Evolutionary conservation across 2,329 filamentous ascomycete species (phyloP), one percentile per base, ranked within the genome.

Genomic region (Metarhizium brunneum): DNA sequence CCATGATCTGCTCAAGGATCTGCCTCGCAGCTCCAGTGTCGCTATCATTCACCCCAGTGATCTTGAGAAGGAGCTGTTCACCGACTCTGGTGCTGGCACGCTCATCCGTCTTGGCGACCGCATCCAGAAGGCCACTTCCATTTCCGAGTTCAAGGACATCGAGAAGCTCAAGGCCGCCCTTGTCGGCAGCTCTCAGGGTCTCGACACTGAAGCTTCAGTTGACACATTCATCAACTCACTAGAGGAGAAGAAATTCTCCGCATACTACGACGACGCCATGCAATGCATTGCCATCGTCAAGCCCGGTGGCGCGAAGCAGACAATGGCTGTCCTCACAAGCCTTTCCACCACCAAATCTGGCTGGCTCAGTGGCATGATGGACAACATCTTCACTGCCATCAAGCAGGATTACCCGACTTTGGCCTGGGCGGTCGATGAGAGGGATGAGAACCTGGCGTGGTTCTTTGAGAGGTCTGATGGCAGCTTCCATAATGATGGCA

Each of bases 391-490:
- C 71, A 84, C 87, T 60, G 87, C 88, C 59, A 88, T 97, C 70
- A 95, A 92, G 79, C 95, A 95, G 73, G 92, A 96, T 67, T 88
- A 92, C 71, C 85, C 91, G 55, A 90, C 87, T 74, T 80, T 97
- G 61, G 88, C 90, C 60, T 99, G 92, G 92, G 95, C 91, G n/a
- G 92, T 96, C 58, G 92, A 89, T 75, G 87, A 92, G 66, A 88
- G 95, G 63, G 92, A 97, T 65, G 92, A 97, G 80, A 96, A 97
- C 70, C 78, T 97, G 64, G 92, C 90, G 11, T 97, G 92, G 94
- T 96, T 97, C 78, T 95, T 95, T 63, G 92, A 96, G 73, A 96
- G 96, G 79, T 88, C 92, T 10, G 91, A 96, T 63, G 92, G 94
- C 56, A 96, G 90, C 71, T 82, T 96, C 64, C 90, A 87, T 59